Evolutionary conservation across 1,139 yeast species (phyloP).

Genomic region (Protomyces arabidopsidicola): DNA sequence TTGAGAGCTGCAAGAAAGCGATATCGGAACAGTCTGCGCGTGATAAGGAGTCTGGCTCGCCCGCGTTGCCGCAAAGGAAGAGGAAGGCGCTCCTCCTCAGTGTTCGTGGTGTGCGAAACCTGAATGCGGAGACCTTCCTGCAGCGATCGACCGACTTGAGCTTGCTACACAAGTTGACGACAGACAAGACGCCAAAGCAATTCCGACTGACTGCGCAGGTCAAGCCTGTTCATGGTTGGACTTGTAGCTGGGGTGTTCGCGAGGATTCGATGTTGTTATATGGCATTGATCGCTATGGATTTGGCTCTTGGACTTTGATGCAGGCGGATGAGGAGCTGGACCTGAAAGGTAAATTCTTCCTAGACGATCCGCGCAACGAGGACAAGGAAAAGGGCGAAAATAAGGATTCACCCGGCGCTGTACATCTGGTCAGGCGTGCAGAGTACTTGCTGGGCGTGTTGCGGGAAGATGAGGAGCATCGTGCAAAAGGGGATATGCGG

Average conservation of each 20-base stretch:
- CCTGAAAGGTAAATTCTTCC: slow-evolving; percentile 73
- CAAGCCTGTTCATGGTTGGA: slow-evolving; percentile 87
- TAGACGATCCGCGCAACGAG: slow-evolving; percentile 39
- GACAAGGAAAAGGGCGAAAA: slow-evolving; percentile 42
- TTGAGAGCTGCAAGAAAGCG: slow-evolving; percentile 56
- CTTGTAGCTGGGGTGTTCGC: slow-evolving; percentile 71
- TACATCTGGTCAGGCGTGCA: slow-evolving; percentile 87
- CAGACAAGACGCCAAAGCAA: slow-evolving; percentile 52
- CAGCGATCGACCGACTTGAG: slow-evolving; percentile 80
- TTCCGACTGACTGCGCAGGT: slow-evolving; percentile 60
- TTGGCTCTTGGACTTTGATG: slow-evolving; percentile 91
- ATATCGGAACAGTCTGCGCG: slow-evolving; percentile 63
- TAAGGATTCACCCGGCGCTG: slow-evolving; percentile 74
- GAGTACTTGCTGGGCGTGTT: slow-evolving; percentile 76
- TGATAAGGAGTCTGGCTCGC: slow-evolving; percentile 51
- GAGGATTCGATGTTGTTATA: slow-evolving; percentile 84
- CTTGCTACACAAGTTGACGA: slow-evolving; percentile 54
- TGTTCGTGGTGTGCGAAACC: slow-evolving; percentile 77
- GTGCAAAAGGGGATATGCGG: slow-evolving; percentile 20
- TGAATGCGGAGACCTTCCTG: slow-evolving; percentile 84
- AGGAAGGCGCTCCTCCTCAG: slow-evolving; percentile 86
- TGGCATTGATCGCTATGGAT: slow-evolving; percentile 89
- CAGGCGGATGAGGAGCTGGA: slow-evolving; percentile 93
- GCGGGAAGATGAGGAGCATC: slow-evolving; percentile 43
- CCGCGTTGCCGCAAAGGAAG: slow-evolving; percentile 58